Conservation (phyloP, 148 eudicot species). For the Spergularia marina region DNA sequence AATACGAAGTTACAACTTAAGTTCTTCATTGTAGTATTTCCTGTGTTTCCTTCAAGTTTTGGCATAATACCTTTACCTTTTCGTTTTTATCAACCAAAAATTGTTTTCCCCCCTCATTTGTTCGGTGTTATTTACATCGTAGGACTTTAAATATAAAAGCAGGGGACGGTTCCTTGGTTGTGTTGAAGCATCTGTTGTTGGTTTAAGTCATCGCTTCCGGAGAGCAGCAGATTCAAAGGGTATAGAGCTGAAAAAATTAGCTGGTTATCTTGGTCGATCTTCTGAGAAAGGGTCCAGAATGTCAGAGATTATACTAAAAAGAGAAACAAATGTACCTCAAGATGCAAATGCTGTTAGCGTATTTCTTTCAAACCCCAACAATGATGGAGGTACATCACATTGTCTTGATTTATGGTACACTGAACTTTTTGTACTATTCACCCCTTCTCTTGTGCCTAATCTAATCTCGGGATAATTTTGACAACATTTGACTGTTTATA, state of each 20-base stretch:
- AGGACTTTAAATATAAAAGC: conserved; percentile 37
- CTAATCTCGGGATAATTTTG: no score
- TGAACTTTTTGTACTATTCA: background rate
- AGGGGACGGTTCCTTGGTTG: conserved; percentile 51
- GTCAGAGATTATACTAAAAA: conserved; percentile 58
- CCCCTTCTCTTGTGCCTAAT: no score
- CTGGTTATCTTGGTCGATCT: conserved; percentile 57
- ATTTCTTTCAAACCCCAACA: conserved; percentile 52
- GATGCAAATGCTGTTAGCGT: conserved; percentile 83
- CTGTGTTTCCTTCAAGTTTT: background rate
- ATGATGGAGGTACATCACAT: conserved; percentile 46
- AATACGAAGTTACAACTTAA: background rate
- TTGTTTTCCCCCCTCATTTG: background rate
- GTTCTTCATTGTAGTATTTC: background rate
- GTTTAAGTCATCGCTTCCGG: conserved; percentile 73
- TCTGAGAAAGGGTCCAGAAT: conserved; percentile 44
- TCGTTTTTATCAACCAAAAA: background rate
- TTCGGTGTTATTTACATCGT: conserved; percentile 19
- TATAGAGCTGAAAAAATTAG: conserved; percentile 61
- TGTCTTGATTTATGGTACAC: background rate
- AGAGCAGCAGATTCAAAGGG: conserved; percentile 71
- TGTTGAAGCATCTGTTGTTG: conserved; percentile 84
- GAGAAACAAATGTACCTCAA: conserved; percentile 65
- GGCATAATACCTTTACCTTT: background rate
- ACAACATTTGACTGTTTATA: no score